phyloP scores from a whole-genome alignment of 257 asterid genomes.

The Rhazya stricta region DNA sequence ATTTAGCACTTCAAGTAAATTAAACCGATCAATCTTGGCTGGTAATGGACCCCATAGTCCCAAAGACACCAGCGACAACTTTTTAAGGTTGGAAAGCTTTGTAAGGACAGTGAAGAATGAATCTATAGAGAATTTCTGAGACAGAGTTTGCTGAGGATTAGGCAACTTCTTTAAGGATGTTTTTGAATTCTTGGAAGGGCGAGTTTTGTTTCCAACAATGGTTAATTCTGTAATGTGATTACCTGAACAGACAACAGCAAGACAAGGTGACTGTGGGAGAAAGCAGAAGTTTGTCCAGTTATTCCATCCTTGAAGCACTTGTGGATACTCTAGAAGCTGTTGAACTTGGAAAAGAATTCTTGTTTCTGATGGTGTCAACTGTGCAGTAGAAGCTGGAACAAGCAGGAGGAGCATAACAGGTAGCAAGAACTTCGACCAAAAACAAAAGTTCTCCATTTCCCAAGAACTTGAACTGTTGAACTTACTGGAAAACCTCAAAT shows the following conservation, averaged over 20 bases:
- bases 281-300: slow-evolving; percentile 83
- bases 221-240: slow-evolving; percentile 67
- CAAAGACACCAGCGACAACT: slow-evolving; percentile 58
- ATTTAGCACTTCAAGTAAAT: slow-evolving; percentile 60
- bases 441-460: slow-evolving; percentile 20
- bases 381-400: slow-evolving; percentile 38
- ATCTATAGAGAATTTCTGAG: slow-evolving; percentile 55
- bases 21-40: slow-evolving; percentile 52
- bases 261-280: slow-evolving; percentile 50
- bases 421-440: slow-evolving; percentile 25
- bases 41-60: slow-evolving; percentile 92
- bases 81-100: slow-evolving; percentile 57
- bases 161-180: slow-evolving; percentile 30
- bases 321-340: slow-evolving; percentile 71
- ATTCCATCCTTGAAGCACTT: slow-evolving; percentile 62
- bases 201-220: slow-evolving; percentile 66
- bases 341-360: slow-evolving; percentile 64
- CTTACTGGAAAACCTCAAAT: slow-evolving; percentile 11
- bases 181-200: slow-evolving; percentile 38
- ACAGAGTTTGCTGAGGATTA: slow-evolving; percentile 40
- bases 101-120: slow-evolving; percentile 86
- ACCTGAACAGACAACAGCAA: slow-evolving; percentile 54
- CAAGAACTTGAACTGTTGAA: slow-evolving; percentile 5
- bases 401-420: slow-evolving; percentile 20
- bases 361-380: slow-evolving; percentile 48